These are phyloP conservation scores for Chaetomium cochliodes DNA, from an alignment of 495 filamentous ascomycete species.

Conservation along the genomic window DNA sequence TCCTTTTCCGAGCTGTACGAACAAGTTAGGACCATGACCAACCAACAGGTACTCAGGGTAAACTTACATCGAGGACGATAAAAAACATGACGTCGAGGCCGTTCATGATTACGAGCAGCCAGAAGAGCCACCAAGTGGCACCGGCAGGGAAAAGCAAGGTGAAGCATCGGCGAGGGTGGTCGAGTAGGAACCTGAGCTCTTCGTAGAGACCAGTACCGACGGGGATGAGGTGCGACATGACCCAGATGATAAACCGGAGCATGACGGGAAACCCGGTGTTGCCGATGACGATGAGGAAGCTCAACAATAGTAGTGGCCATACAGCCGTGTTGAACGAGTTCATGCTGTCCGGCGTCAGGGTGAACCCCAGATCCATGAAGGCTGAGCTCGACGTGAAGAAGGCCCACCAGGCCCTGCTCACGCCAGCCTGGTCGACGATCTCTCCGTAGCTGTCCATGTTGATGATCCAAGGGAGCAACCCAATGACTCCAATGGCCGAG, in stretches of 20 bases:
- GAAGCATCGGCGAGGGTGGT: constrained; percentile 93
- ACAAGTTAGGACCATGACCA: background rate
- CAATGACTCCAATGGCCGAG: constrained; percentile 68
- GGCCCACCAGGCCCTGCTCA: constrained; percentile 81
- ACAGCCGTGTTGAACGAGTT: constrained; percentile 74
- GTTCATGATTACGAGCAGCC: constrained; percentile 78
- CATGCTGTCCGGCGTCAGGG: constrained; percentile 91
- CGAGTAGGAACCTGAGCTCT: constrained; percentile 83
- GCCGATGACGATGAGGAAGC: constrained; percentile 83
- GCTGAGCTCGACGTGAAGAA: constrained; percentile 81
- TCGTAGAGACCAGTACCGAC: constrained; percentile 70
- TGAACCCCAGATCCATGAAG: constrained; percentile 87
- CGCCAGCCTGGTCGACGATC: constrained; percentile 59
- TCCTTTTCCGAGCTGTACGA: constrained; percentile 60
- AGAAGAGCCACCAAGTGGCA: constrained; percentile 96
- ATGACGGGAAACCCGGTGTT: constrained; percentile 95
- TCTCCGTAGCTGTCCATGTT: constrained; percentile 54
- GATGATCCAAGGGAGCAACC: constrained; percentile 78
- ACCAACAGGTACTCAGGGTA: background rate
- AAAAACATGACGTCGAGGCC: constrained; percentile 82
- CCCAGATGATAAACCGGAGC: constrained; percentile 87
- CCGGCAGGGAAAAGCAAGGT: constrained; percentile 84
- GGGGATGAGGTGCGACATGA: constrained; percentile 58
- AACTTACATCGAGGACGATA: constrained; percentile 79
- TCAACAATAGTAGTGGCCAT: constrained; percentile 70